Evolutionary conservation across 2,329 filamentous ascomycete species (phyloP), one percentile per base, ranked within the genome.

Genomic region (Blumeriella jaapii): DNA sequence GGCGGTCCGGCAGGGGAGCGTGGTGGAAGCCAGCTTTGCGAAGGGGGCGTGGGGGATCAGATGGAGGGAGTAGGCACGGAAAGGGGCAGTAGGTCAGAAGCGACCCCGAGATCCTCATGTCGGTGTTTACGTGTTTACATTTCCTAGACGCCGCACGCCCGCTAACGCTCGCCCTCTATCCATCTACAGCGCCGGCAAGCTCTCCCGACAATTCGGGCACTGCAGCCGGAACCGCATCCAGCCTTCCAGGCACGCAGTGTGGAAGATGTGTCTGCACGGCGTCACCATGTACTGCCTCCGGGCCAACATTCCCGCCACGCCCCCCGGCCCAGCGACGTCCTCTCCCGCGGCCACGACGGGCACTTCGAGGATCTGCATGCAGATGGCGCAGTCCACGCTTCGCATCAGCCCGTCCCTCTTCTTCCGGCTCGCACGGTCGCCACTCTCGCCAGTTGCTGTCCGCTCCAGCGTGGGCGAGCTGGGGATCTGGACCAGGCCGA

Each of bases 211-310:
- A 47, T 94, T 95, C 1, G 91, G 91, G 61, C 91, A 98, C 62
- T 94, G 85, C 52, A 98, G 60, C 39, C 89, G 65, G 57, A 93
- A 86, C 55, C 83, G 72, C 82, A 98, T 91, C 91, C 91, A 96
- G 24, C 85, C 86, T 61, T 96, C 89, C 48, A 98, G 62, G 59
- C 91, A 98, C 19, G 70, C 66, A 38, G 78, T 91, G 56, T 98
- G 91, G 57, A 98, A 98, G 31, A 96, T 86, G 61, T 98, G 91
- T 36, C 87, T 68, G 59, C 91, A 98, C 30, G 91, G 91, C 38
- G 91, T 98, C 14, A 96, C 84, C 91, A 98, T 98, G 61, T 96
- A 96, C 49, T 73, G 68, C 31, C 87, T 72, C 41, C 89, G 68
- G 19, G 82, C 82, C 47, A 96, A 67, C 36, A 94, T 72, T 18